These are phyloP conservation scores for Tetrapisispora taiwanensis DNA, from an alignment of 805 yeast species.

Conservation along the genomic window DNA sequence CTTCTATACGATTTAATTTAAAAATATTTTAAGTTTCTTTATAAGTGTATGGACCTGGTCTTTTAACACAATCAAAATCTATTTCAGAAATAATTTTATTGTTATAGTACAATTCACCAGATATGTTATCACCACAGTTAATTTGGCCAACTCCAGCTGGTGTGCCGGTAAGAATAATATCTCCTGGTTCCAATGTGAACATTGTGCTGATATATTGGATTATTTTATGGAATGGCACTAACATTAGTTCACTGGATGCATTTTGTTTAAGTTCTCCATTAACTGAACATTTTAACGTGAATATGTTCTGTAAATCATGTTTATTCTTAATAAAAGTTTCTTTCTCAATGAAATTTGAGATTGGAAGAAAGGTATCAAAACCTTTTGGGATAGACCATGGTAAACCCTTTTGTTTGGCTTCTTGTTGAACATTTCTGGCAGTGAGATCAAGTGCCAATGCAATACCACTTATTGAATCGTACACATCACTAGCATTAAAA, in stretches of 20 bases:
- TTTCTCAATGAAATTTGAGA: constrained; percentile 66
- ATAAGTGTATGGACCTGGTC: constrained; percentile 53
- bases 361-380: constrained; percentile 88
- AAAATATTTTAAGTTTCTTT: constrained; percentile 29
- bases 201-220: constrained; percentile 72
- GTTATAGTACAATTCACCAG: constrained; percentile 49
- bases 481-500: constrained; percentile 56
- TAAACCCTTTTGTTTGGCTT: constrained; percentile 83
- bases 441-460: constrained; percentile 89
- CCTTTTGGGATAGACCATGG: constrained; percentile 98
- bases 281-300: constrained; percentile 32
- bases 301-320: constrained; percentile 33
- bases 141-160: constrained; percentile 94
- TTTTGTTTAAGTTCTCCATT: constrained; percentile 64
- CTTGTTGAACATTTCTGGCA: constrained; percentile 92
- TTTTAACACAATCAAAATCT: constrained; percentile 31
- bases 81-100: constrained; percentile 47
- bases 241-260: constrained; percentile 74
- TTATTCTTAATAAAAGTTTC: constrained; percentile 50
- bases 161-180: constrained; percentile 87
- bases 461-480: constrained; percentile 75
- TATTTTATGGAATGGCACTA: constrained; percentile 76
- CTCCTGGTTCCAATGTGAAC: constrained; percentile 88
- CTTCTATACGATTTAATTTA: background rate
- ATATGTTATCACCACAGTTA: constrained; percentile 65